phyloP scores from a whole-genome alignment of 441 rosid species.

The Adansonia rubrostipa region DNA sequence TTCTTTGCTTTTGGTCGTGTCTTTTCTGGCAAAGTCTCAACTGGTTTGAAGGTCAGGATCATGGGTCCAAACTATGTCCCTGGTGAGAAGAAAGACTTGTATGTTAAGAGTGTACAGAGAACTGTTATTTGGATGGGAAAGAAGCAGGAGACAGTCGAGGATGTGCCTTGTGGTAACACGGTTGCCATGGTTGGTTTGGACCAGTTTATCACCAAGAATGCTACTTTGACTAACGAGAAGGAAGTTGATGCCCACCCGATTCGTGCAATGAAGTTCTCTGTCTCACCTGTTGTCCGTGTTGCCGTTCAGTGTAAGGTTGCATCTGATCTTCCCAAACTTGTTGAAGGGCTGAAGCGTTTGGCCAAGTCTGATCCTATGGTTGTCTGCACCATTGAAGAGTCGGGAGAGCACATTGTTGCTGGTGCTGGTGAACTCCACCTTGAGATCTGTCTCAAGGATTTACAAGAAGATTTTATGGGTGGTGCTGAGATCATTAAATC shows the following conservation, averaged over 20 bases:
- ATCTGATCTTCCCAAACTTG: constrained; percentile 31
- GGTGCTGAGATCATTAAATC: constrained; percentile 32
- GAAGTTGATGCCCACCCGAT: constrained; percentile 32
- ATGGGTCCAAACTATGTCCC: constrained; percentile 33
- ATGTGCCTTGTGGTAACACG: constrained; percentile 35
- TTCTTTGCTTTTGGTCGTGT: constrained; percentile 35
- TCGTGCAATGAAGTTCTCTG: constrained; percentile 32
- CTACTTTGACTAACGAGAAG: constrained; percentile 32
- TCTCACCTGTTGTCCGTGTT: constrained; percentile 32
- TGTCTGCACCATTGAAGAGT: constrained; percentile 29
- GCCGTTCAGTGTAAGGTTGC: constrained; percentile 36
- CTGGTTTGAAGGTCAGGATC: constrained; percentile 32
- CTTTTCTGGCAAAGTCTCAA: constrained; percentile 27
- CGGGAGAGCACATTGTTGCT: constrained; percentile 34
- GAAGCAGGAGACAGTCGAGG: constrained; percentile 34
- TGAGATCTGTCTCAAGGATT: constrained; percentile 33
- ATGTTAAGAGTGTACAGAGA: constrained; percentile 30
- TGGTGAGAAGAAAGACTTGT: constrained; percentile 34
- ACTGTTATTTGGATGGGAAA: constrained; percentile 36
- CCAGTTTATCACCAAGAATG: constrained; percentile 30
- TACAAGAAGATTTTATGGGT: constrained; percentile 33
- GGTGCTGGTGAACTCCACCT: constrained; percentile 34
- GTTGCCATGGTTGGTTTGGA: constrained; percentile 34
- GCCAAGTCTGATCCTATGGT: constrained; percentile 36
- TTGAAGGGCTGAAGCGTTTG: constrained; percentile 32